Evolutionary conservation across 83 land plant species (phyloP).

Genomic region (Picea abies): DNA sequence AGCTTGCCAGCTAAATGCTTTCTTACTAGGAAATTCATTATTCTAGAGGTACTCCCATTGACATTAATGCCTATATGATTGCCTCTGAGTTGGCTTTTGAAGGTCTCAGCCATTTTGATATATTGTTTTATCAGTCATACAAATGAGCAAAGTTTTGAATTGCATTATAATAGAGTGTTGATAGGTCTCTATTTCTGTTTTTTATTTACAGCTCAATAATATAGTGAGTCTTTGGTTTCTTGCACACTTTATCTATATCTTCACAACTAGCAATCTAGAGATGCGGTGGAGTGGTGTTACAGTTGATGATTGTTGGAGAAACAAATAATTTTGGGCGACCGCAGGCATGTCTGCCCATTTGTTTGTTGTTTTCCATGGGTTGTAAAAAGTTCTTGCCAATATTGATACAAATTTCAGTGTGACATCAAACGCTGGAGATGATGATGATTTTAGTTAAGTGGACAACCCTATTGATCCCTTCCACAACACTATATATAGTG

Average conservation of each 20-base stretch:
- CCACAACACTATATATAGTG: slow-evolving; percentile 48
- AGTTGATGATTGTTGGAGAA: no score
- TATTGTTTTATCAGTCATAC: no score
- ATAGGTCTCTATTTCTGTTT: background rate
- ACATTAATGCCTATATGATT: no score
- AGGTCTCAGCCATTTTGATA: no score
- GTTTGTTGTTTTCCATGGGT: slow-evolving; percentile 61
- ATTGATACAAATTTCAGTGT: slow-evolving; percentile 58
- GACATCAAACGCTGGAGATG: slow-evolving; percentile 50
- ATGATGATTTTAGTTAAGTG: slow-evolving; percentile 49
- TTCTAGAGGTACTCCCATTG: slow-evolving; percentile 38
- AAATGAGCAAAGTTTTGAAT: background rate
- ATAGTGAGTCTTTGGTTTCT: background rate
- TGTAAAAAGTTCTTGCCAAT: slow-evolving; percentile 59
- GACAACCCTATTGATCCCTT: slow-evolving; percentile 68
- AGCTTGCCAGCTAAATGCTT: background rate
- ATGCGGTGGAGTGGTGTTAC: no score
- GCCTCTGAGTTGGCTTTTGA: no score
- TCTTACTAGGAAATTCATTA: slow-evolving; percentile 56
- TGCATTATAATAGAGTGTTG: background rate
- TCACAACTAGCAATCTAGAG: no score
- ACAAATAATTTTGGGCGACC: slow-evolving; percentile 39
- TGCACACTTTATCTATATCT: no score
- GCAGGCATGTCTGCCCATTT: slow-evolving; percentile 55
- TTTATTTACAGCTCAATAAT: slow-evolving; percentile 49